Percentiles rank a stretch among this genome's conserved stretches.
Conservation (phyloP, 2,329 filamentous ascomycete species). For the Leptographium lundbergii region DNA sequence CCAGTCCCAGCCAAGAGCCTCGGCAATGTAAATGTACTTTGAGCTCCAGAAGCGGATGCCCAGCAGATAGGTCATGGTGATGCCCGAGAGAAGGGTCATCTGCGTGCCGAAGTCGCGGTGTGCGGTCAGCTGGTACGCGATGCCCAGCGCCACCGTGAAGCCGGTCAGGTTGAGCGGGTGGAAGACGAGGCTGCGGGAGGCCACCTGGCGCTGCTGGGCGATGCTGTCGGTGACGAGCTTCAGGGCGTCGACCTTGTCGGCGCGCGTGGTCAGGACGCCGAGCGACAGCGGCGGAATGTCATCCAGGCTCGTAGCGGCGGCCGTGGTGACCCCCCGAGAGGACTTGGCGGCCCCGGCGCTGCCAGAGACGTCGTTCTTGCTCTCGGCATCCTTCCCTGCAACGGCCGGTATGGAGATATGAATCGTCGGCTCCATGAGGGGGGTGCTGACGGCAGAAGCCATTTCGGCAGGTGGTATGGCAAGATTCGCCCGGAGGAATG, state of each 20-base stretch:
- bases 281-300: constrained; percentile 53
- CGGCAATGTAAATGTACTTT: constrained; percentile 51
- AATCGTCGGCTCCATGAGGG: constrained; percentile 42
- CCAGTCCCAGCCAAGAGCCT: constrained; percentile 50
- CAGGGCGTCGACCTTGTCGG: constrained; percentile 55
- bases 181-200: constrained; percentile 49
- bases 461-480: constrained; percentile 50
- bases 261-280: constrained; percentile 36
- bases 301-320: constrained; percentile 23
- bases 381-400: background rate
- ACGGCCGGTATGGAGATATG: background rate
- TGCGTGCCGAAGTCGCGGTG: constrained; percentile 39
- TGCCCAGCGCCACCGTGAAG: constrained; percentile 29
- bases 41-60: constrained; percentile 46
- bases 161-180: constrained; percentile 43
- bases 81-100: constrained; percentile 44
- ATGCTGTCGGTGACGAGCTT: constrained; percentile 69
- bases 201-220: constrained; percentile 64
- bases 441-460: constrained; percentile 52
- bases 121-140: constrained; percentile 31
- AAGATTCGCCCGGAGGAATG: constrained; percentile 68
- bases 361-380: background rate
- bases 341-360: background rate
- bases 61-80: constrained; percentile 51
- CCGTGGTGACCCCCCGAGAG: constrained; percentile 20